phyloP scores from a whole-genome alignment of 2,329 filamentous ascomycete genomes.

The Ascochyta pisi region DNA sequence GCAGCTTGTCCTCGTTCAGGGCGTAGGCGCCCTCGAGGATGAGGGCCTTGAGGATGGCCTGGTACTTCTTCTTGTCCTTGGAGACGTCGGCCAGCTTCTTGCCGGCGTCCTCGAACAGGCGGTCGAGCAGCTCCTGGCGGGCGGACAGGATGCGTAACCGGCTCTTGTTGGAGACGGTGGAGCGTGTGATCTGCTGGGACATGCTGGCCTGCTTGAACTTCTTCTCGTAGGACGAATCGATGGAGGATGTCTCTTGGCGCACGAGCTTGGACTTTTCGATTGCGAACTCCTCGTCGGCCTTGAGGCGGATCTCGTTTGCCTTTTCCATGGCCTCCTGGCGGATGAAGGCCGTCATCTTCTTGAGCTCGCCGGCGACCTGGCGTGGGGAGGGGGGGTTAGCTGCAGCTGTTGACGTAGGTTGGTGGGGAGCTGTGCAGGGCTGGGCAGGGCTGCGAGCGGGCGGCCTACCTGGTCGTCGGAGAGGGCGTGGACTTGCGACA shows the following conservation, averaged over 20 bases:
- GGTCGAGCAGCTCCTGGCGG: constrained; percentile 88
- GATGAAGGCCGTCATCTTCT: constrained; percentile 99
- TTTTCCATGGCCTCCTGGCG: constrained; percentile 98
- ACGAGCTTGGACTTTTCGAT: constrained; percentile 99
- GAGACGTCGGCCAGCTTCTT: constrained; percentile 72
- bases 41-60: constrained; percentile 76
- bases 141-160: constrained; percentile 86
- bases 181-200: constrained; percentile 98
- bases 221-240: constrained; percentile 94
- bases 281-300: constrained; percentile 98
- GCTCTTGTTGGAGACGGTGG: constrained; percentile 95
- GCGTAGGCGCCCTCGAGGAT: constrained; percentile 91
- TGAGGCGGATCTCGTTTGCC: constrained; percentile 95
- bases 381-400: constrained; percentile 35
- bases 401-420: constrained; percentile 38
- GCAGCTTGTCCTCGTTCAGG: constrained; percentile 79
- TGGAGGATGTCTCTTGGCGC: constrained; percentile 89
- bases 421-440: constrained; percentile 25
- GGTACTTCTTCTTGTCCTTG: constrained; percentile 77
- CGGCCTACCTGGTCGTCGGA: constrained; percentile 89
- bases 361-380: constrained; percentile 95
- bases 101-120: constrained; percentile 82
- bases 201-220: constrained; percentile 99
- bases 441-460: too few relatives aligned
- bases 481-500: constrained; percentile 93